Evolutionary conservation across 2,329 filamentous ascomycete species (phyloP).

Genomic region (Exophiala aquamarina): DNA sequence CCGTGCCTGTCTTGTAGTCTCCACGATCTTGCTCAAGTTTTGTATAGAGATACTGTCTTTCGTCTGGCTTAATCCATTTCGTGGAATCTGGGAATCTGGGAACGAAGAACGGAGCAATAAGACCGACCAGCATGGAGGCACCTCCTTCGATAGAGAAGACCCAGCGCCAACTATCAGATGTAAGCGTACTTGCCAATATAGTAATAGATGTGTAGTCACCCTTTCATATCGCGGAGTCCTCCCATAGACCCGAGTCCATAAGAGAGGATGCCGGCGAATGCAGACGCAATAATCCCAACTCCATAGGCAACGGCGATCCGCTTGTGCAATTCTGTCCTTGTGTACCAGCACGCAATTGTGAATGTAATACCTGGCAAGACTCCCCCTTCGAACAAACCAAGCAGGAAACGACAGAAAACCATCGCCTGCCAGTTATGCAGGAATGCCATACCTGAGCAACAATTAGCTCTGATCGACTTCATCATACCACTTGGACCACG

Average conservation of each 20-base stretch:
- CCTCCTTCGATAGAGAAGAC: constrained; percentile 16
- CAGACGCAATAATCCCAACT: constrained; percentile 36
- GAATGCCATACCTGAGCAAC: constrained; percentile 7
- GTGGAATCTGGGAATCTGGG: constrained; percentile 12
- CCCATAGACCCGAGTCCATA: constrained; percentile 55
- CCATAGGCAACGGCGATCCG: constrained; percentile 32
- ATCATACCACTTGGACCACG: too few species aligned
- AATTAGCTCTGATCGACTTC: neutral
- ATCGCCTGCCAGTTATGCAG: constrained; percentile 11
- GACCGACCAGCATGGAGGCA: constrained; percentile 5
- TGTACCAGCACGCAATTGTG: constrained; percentile 33
- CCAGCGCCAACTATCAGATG: too few species aligned
- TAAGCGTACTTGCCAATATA: too few species aligned
- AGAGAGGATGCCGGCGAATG: constrained; percentile 59
- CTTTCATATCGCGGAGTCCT: constrained; percentile 6
- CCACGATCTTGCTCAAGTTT: constrained; percentile 11
- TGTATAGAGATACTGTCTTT: constrained; percentile 8
- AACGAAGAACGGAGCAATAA: constrained; percentile 7
- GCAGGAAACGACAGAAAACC: constrained; percentile 9
- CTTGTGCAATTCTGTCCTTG: constrained; percentile 35
- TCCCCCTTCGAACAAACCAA: constrained; percentile 13
- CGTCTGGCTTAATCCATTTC: constrained; percentile 14
- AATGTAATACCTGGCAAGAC: constrained; percentile 13
- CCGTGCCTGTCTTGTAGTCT: constrained; percentile 8
- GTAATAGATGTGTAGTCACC: too few species aligned